phyloP scores from a whole-genome alignment of 345 rosid species.

The Crucihimalaya himalaica region DNA sequence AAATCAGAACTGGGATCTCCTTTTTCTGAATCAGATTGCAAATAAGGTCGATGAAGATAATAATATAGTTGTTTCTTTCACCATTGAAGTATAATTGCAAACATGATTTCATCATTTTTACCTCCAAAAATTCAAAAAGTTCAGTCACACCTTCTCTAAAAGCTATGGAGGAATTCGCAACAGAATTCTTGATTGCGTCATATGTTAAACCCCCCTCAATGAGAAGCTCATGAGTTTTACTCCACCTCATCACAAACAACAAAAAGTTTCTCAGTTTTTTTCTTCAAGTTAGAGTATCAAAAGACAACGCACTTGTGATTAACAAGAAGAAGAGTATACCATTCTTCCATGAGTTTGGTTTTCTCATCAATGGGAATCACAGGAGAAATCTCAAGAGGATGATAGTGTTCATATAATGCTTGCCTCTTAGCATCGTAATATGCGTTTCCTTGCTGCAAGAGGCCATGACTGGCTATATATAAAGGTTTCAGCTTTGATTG shows the following conservation, averaged over 20 bases:
- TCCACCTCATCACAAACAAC: constrained; percentile 62
- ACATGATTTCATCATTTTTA: constrained; percentile 33
- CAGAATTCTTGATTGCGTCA: constrained; percentile 74
- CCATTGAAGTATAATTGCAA: neutral
- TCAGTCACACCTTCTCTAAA: constrained; percentile 83
- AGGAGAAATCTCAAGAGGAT: constrained; percentile 78
- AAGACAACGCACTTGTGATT: neutral
- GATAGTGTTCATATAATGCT: constrained; percentile 66
- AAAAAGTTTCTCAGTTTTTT: neutral
- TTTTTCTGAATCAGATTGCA: constrained; percentile 53
- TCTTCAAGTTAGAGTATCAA: neutral
- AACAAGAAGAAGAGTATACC: constrained; percentile 44
- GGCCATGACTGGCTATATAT: constrained; percentile 72
- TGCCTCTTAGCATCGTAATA: constrained; percentile 75
- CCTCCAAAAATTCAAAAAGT: constrained; percentile 81
- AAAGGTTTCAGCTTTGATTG: constrained; percentile 30
- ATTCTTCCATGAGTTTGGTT: constrained; percentile 93
- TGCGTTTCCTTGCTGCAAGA: constrained; percentile 74
- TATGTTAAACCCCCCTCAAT: constrained; percentile 86
- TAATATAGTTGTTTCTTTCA: neutral
- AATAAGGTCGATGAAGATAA: neutral
- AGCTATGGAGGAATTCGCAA: constrained; percentile 58
- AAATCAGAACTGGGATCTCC: constrained; percentile 74
- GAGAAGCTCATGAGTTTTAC: constrained; percentile 77
- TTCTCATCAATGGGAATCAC: constrained; percentile 70